phyloP scores from a whole-genome alignment of 139 green algal genomes.

The Coelastrella sp. region DNA sequence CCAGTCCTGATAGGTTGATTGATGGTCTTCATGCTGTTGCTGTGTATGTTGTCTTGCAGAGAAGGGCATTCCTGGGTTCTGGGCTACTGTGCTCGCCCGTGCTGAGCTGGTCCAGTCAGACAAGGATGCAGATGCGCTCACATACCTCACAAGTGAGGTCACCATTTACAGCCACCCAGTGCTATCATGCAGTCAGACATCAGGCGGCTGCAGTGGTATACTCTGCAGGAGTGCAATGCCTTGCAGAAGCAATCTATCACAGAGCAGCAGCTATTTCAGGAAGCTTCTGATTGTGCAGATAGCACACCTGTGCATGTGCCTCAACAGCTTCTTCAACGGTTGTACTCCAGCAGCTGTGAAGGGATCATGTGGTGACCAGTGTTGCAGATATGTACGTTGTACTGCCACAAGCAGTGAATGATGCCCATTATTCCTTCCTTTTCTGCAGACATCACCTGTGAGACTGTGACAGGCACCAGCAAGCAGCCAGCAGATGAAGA shows the following conservation, averaged over 20 bases:
- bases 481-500: slow-evolving; percentile 51
- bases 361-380: background rate
- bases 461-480: slow-evolving; percentile 52
- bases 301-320: too few species aligned
- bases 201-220: background rate
- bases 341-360: too few species aligned
- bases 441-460: slow-evolving; percentile 30
- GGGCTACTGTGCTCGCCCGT: slow-evolving; percentile 80
- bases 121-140: slow-evolving; percentile 91
- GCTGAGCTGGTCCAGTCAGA: slow-evolving; percentile 83
- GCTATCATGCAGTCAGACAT: background rate
- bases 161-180: too few species aligned
- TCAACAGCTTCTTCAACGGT: too few species aligned
- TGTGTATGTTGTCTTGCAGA: background rate
- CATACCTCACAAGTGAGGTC: slow-evolving; percentile 76
- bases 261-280: too few species aligned
- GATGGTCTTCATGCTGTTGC: background rate
- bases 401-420: background rate
- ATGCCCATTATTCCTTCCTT: background rate
- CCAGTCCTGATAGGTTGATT: background rate
- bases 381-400: background rate
- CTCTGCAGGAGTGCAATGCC: background rate
- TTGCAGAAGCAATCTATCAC: too few species aligned
- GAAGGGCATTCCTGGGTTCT: slow-evolving; percentile 91
- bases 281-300: too few species aligned